A percentile compares a stretch with the other conserved stretches of the same genome.
Evolutionary conservation across 805 yeast species (phyloP).

Genomic region (Teunomyces barrocoloradensis): DNA sequence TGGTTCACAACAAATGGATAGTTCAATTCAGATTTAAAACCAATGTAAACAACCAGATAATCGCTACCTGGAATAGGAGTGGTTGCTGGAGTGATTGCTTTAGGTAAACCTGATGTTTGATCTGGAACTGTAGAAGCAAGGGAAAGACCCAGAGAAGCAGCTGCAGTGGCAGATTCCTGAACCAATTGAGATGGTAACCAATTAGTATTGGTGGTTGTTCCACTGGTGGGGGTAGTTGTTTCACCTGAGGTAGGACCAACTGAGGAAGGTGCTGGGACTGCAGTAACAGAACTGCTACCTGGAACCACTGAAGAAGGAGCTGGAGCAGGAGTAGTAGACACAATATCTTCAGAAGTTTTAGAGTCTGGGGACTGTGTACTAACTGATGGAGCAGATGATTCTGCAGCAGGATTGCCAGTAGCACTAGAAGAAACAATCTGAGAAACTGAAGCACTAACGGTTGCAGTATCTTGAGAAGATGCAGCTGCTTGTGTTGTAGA

Average conservation of each 20-base stretch:
- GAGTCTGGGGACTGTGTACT: neutral
- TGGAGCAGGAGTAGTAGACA: neutral
- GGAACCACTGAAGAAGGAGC: neutral
- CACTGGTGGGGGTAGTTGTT: neutral
- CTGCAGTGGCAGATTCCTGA: conserved; percentile 18
- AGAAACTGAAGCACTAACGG: too few species aligned
- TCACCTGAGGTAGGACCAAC: neutral
- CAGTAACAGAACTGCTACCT: neutral
- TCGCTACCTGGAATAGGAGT: conserved; percentile 45
- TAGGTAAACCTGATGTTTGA: conserved; percentile 59
- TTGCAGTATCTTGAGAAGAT: neutral
- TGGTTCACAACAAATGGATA: conserved; percentile 78
- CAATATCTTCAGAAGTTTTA: neutral
- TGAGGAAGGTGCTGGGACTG: conserved; percentile 5
- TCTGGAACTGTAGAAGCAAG: conserved; percentile 28
- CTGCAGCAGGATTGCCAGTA: neutral
- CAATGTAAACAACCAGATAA: conserved; percentile 63
- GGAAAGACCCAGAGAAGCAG: conserved; percentile 13
- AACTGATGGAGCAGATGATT: neutral
- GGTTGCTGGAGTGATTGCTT: conserved; percentile 69
- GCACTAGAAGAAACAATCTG: too few species aligned
- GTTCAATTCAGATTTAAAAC: conserved; percentile 75
- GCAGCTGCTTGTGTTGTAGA: neutral
- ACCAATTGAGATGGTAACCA: conserved; percentile 40
- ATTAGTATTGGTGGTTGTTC: conserved; percentile 12